Evolutionary conservation across 2,329 filamentous ascomycete genomes (phyloP).

Genomic region (Cadophora malorum): DNA sequence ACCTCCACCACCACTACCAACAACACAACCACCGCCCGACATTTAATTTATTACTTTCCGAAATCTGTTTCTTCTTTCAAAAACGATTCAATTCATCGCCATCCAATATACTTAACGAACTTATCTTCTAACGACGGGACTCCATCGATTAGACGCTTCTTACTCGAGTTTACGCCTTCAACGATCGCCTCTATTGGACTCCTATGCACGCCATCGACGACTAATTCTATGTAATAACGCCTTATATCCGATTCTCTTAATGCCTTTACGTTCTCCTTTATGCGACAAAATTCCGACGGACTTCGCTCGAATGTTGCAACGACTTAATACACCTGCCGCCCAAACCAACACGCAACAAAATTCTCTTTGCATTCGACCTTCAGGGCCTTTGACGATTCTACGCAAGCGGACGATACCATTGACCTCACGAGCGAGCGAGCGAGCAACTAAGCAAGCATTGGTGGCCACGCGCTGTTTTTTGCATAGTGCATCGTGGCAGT

Average conservation of each 20-base stretch:
- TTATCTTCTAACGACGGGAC: slow-evolving; percentile 27
- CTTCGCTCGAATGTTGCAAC: neutral
- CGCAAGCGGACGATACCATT: slow-evolving; percentile 29
- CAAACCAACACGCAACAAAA: slow-evolving; percentile 6
- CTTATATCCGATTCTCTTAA: slow-evolving; percentile 17
- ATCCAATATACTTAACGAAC: slow-evolving; percentile 10
- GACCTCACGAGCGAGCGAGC: slow-evolving; percentile 26
- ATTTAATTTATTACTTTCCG: neutral
- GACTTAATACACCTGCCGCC: slow-evolving; percentile 6
- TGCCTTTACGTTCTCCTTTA: neutral
- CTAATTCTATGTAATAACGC: slow-evolving; percentile 22
- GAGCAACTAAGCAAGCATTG: slow-evolving; percentile 16
- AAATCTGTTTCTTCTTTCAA: neutral
- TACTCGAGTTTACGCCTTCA: slow-evolving; percentile 37
- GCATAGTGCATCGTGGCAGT: slow-evolving; percentile 15
- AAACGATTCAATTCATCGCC: neutral
- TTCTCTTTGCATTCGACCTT: slow-evolving; percentile 17
- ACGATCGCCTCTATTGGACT: slow-evolving; percentile 35
- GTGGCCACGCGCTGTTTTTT: slow-evolving; percentile 29
- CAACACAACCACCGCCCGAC: slow-evolving; percentile 7
- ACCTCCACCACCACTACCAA: neutral
- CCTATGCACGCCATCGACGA: slow-evolving; percentile 23
- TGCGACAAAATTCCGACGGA: neutral
- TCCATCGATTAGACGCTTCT: slow-evolving; percentile 30
- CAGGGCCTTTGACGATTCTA: slow-evolving; percentile 24